Evolutionary conservation across 2,329 filamentous ascomycete species (phyloP).

Genomic region (Neonectria faginata): DNA sequence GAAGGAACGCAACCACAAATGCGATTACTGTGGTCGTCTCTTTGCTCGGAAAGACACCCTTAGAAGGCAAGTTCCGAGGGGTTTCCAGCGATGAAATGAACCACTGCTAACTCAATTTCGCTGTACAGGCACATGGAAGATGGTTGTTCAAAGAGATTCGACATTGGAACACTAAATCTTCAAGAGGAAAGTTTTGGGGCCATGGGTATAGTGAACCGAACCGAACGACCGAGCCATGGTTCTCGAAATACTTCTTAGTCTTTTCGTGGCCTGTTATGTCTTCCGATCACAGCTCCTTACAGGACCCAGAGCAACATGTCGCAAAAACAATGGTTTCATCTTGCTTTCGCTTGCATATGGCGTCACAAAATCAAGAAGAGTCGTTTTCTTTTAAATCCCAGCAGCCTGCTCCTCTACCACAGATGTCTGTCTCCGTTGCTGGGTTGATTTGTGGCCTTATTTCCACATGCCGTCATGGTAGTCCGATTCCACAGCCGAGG

Average conservation of each 20-base stretch:
- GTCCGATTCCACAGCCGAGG: background rate
- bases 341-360: background rate
- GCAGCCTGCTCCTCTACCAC: background rate
- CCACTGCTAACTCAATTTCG: constrained; percentile 13
- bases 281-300: background rate
- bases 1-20: constrained; percentile 77
- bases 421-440: too few relatives aligned
- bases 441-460: background rate
- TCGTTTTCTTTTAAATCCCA: background rate
- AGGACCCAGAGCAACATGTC: background rate
- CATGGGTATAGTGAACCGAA: constrained; percentile 36
- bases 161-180: constrained; percentile 64
- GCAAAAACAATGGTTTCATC: background rate
- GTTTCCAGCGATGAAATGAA: background rate
- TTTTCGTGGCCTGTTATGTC: background rate
- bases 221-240: constrained; percentile 30
- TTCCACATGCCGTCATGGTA: constrained; percentile 6
- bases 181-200: constrained; percentile 47
- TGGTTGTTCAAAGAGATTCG: constrained; percentile 77
- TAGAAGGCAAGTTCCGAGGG: constrained; percentile 69
- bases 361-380: background rate
- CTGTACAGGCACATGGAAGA: constrained; percentile 78
- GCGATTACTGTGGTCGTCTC: constrained; percentile 75
- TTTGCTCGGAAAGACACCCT: constrained; percentile 88
- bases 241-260: constrained; percentile 37